Evolutionary conservation across 768 basidiomycete genomes (phyloP), one percentile per base, ranked within the genome.

Genomic region (Lactarius psammicola): DNA sequence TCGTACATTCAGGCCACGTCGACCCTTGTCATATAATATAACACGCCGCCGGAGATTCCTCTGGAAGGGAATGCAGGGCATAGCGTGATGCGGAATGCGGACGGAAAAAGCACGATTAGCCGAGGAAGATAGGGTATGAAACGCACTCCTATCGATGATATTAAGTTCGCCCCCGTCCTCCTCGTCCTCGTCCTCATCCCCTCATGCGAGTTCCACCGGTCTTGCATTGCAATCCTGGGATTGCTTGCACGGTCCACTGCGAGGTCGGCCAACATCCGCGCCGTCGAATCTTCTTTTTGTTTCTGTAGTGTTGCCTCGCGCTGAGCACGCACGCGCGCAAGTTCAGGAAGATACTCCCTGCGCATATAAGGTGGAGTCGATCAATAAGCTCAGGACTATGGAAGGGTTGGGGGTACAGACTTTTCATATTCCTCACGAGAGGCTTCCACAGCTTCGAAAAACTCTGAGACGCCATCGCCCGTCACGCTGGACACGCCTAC

Each of bases 401-500:
- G 26, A 13, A 62, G 58, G 23, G 57, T 54, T 53, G 26, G 7
- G 34, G 31, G 58, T 11, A 76, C 86, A 71, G 72, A 97, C 95
- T 80, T 88, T 76, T 92, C 88, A 76, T 97, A 99, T 76, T 95
- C 95, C 63, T 86, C 80, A 70, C 94, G 80, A 2, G 92, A 94
- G 34, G 85, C 88, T 69, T 95, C 89, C 11, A 99, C 94, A 2
- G 93, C 94, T 34, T 89, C 85, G 72, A 99, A 91, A 75, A 99
- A 97, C 61, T 92, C 92, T 68, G 87, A 81, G 72, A 99, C 85
- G 4, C 97, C 97, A 34, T 87, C 89, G n/a, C 97, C 97, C 1
- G 97, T 98, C 82, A 93, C 81, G 64, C 95, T 95, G 20, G 94
- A 95, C 15, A 98, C 96, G 18, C 97, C 95, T 15, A 98, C 96